phyloP scores from a whole-genome alignment of 2,329 filamentous ascomycete species.

The Sphaerulina vaccinii region DNA sequence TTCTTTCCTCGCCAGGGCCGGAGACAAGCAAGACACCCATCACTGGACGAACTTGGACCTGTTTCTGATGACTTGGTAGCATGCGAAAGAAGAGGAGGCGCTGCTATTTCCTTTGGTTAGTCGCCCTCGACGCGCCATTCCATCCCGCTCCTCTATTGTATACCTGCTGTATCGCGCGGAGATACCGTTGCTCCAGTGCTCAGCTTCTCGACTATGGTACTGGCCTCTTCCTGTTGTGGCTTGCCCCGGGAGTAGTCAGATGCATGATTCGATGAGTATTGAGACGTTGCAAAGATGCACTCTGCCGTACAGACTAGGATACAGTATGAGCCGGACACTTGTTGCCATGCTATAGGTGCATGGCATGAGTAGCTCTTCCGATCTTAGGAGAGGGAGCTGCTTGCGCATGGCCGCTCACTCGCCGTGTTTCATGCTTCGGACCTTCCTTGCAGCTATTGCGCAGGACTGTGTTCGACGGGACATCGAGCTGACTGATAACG shows the following conservation, averaged over 20 bases:
- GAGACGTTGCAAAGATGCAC: constrained; percentile 34
- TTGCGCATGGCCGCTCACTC: constrained; percentile 39
- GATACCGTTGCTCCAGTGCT: constrained; percentile 39
- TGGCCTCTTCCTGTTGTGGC: constrained; percentile 33
- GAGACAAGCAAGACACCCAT: constrained; percentile 25
- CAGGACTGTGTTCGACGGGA: constrained; percentile 22
- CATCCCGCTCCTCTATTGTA: constrained; percentile 46
- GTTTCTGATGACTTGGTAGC: constrained; percentile 24
- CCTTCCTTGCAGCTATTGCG: constrained; percentile 28
- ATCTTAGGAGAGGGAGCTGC: constrained; percentile 36
- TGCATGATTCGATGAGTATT: constrained; percentile 29
- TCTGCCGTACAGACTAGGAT: constrained; percentile 12
- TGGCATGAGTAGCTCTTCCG: constrained; percentile 36
- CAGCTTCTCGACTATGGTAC: constrained; percentile 29
- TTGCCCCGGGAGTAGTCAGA: constrained; percentile 32
- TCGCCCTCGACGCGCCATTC: constrained; percentile 37
- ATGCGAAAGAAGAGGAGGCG: constrained; percentile 30
- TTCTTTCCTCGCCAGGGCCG: constrained; percentile 23
- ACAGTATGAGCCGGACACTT: constrained; percentile 37
- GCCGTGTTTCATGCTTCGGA: constrained; percentile 29
- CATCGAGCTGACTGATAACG: constrained; percentile 31
- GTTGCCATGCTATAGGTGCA: constrained; percentile 33
- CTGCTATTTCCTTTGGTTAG: constrained; percentile 34
- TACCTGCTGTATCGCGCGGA: constrained; percentile 39
- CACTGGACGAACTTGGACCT: constrained; percentile 26